Evolutionary conservation across 345 rosid species (phyloP), one percentile per base, ranked within the genome.

Genomic region (Rhizophora apiculata): DNA sequence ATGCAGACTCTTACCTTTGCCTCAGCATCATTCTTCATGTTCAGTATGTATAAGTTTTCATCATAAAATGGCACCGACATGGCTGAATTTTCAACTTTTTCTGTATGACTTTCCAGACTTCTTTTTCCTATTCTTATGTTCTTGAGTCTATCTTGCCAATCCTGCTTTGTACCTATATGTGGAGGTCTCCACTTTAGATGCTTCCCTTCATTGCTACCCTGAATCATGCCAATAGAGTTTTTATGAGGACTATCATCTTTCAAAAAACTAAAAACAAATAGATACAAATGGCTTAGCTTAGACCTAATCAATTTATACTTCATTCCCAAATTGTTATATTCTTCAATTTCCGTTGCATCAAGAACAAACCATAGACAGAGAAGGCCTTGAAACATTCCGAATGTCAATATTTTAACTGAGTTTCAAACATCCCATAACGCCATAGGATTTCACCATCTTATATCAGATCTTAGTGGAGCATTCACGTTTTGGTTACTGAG

Each of bases 121-220:
- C 82, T 89, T 80, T 72, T 89, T 60, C 96, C 92, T 64, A 76
- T 72, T 73, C 87, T 69, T 43, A 91, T 87, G 83, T 85, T 86
- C 80, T 77, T 89, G 34, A 95, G 72, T 71, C 80, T 88, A 71
- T 84, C 89, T 65, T 95, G 96, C 99, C 97, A 95, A 68, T 91
- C 96, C 72, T 86, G 88, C 75, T 87, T 94, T 19, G 77, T 81
- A 65, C 85, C 85, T 69, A 84, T 77, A 60, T 78, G 82, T 21
- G 83, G 79, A 71, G 84, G 76, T 73, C 77, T 88, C 97, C 96
- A 84, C 72, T 83, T 85, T 24, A 74, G 70, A 75, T 70, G 78
- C 80, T 79, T 91, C 73, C 84, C 86, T 76, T 84, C 96, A 61
- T 79, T 62, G 70, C 71, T 74, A 70, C 71, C 79, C 93, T 94